Percentiles rank a stretch among this genome's conserved stretches.
Conservation (phyloP, 306 rosid genomes). For the Ammopiptanthus mongolicus region DNA sequence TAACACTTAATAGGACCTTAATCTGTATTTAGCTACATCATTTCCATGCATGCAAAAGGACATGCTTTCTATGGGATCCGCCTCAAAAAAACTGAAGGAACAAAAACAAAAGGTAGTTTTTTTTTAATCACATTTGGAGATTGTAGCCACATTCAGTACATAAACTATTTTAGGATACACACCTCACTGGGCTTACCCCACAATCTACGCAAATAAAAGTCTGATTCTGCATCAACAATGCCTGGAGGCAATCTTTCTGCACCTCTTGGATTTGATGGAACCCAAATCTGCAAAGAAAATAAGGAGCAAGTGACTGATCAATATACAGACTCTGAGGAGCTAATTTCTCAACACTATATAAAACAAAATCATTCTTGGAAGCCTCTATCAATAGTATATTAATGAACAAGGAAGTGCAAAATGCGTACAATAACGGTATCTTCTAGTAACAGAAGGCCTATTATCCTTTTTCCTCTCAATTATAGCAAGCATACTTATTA, state of each 20-base stretch:
- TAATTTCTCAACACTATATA: slow-evolving; percentile 6
- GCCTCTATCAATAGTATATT: background rate
- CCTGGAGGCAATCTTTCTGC: slow-evolving; percentile 91
- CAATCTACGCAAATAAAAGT: slow-evolving; percentile 72
- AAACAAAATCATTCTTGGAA: slow-evolving; percentile 1
- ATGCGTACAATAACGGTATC: background rate
- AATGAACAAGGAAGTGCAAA: background rate
- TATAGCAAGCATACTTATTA: background rate
- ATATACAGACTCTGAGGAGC: background rate
- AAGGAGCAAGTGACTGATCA: slow-evolving; percentile 11
- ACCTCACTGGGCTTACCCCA: slow-evolving; percentile 99
- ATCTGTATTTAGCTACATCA: background rate
- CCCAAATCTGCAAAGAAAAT: slow-evolving; percentile 71
- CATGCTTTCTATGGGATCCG: background rate
- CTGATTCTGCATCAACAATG: slow-evolving; percentile 76
- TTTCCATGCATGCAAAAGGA: background rate
- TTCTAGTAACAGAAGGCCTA: background rate
- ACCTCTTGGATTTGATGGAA: slow-evolving; percentile 90
- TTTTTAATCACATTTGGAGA: background rate
- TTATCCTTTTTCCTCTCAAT: background rate
- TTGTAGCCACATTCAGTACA: background rate
- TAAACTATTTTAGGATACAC: slow-evolving; percentile 26
- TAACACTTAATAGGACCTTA: background rate
- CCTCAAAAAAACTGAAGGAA: background rate
- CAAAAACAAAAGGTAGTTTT: background rate